Evolutionary conservation across 768 basidiomycete species (phyloP), one percentile per base, ranked within the genome.

Genomic region (Podaxis rugospora): DNA sequence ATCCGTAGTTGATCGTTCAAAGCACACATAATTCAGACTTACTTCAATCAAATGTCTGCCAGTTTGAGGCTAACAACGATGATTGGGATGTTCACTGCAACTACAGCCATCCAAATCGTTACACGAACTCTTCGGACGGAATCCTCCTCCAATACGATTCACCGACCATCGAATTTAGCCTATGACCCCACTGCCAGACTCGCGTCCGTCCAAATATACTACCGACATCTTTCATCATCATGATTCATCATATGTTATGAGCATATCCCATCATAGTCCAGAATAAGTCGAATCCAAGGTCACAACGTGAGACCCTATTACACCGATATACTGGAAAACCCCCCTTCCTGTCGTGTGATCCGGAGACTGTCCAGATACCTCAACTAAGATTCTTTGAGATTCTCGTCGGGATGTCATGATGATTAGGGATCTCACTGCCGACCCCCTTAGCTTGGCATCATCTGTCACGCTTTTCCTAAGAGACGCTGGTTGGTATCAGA

Each of bases 321-420:
- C 21, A 58, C 57, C 36, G 35, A 58, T 50, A 18, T 27, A 27
- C 18, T 14, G n/a, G 21, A 11, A n/a, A 25, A 32, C 32, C 28
- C 32, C 27, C 23, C 37, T 25, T 53, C 32, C 28, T 2, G 16
- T 28, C 51, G 27, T 46, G 52, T 42, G 51, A 60, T 60, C 59
- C 59, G 59, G 59, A 60, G 25, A 18, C 14, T 44, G 40, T 18
- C 52, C 28, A 60, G 37, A 32, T 52, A 37, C 51, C 50, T 51
- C 25, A 13, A 28, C 21, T 13, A 25, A 53, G 36, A 27, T 44
- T 60, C 51, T 28, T 23, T 49, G 10, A 27, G 47, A 21, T 49
- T 49, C 47, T 27, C 21, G 10, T 27, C 18, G 21, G 47, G 47
- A 49, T 23, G 42, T 44, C 25, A 27, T 27, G 47, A 2, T 18